Base-by-base conservation (phyloP, 2,329 filamentous ascomycete genomes). In the Hymenoscyphus fraxineus region DNA sequence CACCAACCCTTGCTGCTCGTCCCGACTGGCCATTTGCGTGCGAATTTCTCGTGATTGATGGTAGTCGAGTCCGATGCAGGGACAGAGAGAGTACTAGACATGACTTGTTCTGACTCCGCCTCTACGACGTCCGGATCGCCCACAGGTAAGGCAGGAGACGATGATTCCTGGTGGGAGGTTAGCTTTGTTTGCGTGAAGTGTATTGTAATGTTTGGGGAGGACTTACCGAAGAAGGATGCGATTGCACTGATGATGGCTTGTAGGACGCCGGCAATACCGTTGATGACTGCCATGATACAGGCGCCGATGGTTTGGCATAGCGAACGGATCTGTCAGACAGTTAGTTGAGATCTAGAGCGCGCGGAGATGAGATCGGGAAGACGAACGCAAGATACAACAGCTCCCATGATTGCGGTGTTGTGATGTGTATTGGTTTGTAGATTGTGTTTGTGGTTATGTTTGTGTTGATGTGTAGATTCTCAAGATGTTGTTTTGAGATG, bases 261-360 rank as follows among this genome's bases (percentile, higher is more conserved):
- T n/a, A 75, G 70, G 38, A 74, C 67, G n/a, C 65, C 64, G 47
- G 73, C 83, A 67, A 86, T 83, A 60, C 79, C 82, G 69, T 83
- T 83, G 67, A 86, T 80, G 67, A 86, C 79, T 68, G 80, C 80
- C 79, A 83, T 75, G 51, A 76, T 68, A 54, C 71, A 71, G 32
- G 69, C 63, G 40, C 74, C 74, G 65, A 76, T 75, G 60, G 74
- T 71, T 44, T 69, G 73, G 70, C 73, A 75, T 54, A 75, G 57
- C 62, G 67, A 66, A 38, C 68, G 66, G 62, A 76, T 74, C 74
- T 76, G n/a, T 47, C 6, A 55, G n/a, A 39, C 41, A 51, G 58
- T 71, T 68, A 68, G 66, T 19, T 16, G 13, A 12, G n/a, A n/a
- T n/a, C n/a, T n/a, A n/a, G 19, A 19, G 41, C 41, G 35, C 32